Conservation (phyloP, 2,329 filamentous ascomycete genomes). For the Monilinia fructicola region DNA sequence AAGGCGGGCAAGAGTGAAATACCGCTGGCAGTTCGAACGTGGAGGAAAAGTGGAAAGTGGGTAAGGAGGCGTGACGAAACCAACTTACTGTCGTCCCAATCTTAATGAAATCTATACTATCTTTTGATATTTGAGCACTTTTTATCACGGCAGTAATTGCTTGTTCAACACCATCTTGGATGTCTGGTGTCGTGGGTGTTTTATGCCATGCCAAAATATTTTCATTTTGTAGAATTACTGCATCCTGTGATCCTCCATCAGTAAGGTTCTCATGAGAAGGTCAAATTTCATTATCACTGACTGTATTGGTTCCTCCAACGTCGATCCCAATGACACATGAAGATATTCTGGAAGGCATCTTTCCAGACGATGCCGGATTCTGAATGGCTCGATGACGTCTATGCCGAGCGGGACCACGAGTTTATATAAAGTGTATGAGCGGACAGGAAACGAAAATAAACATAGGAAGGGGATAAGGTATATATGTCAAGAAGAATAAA, state of each 20-base stretch:
- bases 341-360: slow-evolving; percentile 31
- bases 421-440: not conserved
- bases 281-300: not conserved
- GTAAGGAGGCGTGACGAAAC: not conserved
- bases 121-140: slow-evolving; percentile 43
- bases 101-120: slow-evolving; percentile 48
- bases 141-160: slow-evolving; percentile 48
- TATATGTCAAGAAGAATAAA: not conserved
- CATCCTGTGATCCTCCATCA: slow-evolving; percentile 26
- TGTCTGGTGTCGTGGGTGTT: slow-evolving; percentile 51
- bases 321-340: slow-evolving; percentile 46
- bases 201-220: slow-evolving; percentile 47
- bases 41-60: not conserved
- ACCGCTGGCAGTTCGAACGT: too few species aligned
- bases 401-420: not conserved
- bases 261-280: not conserved
- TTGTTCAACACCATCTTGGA: slow-evolving; percentile 50
- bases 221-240: slow-evolving; percentile 34
- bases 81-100: slow-evolving; percentile 45
- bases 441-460: not conserved
- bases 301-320: slow-evolving; percentile 59
- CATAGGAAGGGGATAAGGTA: not conserved
- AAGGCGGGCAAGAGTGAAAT: not conserved
- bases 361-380: not conserved
- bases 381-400: not conserved